Conservation (phyloP, 2,329 filamentous ascomycete genomes). For the Penicillium sp. region DNA sequence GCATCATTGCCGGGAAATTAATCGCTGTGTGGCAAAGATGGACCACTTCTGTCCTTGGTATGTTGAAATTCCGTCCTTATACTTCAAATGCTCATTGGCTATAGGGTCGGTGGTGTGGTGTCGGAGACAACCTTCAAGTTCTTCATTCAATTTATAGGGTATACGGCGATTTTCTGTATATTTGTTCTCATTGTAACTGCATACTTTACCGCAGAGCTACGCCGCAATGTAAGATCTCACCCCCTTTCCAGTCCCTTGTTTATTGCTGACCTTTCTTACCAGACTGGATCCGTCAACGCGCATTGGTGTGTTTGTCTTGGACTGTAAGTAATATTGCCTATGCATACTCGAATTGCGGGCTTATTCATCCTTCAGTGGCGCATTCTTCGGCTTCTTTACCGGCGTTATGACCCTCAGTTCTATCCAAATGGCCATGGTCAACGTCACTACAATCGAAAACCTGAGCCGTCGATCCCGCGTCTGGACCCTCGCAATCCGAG, state of each 20-base stretch:
- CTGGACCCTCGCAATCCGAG: slow-evolving; percentile 72
- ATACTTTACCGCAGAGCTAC: slow-evolving; percentile 61
- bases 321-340: slow-evolving; percentile 46
- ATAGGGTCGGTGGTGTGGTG: slow-evolving; percentile 86
- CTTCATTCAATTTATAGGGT: slow-evolving; percentile 83
- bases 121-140: slow-evolving; percentile 86
- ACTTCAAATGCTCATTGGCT: slow-evolving; percentile 8
- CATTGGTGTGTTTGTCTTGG: slow-evolving; percentile 67
- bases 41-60: slow-evolving; percentile 92
- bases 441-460: slow-evolving; percentile 83
- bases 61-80: not conserved
- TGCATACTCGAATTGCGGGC: slow-evolving; percentile 13
- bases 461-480: slow-evolving; percentile 62
- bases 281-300: slow-evolving; percentile 50
- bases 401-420: slow-evolving; percentile 74
- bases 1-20: slow-evolving; percentile 82
- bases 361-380: slow-evolving; percentile 42
- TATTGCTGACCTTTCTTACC: not conserved
- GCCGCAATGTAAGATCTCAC: slow-evolving; percentile 41
- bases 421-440: slow-evolving; percentile 66
- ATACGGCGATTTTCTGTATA: slow-evolving; percentile 67
- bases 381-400: slow-evolving; percentile 78
- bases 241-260: not conserved
- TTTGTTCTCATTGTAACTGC: slow-evolving; percentile 65
- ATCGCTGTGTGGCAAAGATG: slow-evolving; percentile 83